phyloP scores from a whole-genome alignment of 768 basidiomycete genomes.

The Mycena haematopus region DNA sequence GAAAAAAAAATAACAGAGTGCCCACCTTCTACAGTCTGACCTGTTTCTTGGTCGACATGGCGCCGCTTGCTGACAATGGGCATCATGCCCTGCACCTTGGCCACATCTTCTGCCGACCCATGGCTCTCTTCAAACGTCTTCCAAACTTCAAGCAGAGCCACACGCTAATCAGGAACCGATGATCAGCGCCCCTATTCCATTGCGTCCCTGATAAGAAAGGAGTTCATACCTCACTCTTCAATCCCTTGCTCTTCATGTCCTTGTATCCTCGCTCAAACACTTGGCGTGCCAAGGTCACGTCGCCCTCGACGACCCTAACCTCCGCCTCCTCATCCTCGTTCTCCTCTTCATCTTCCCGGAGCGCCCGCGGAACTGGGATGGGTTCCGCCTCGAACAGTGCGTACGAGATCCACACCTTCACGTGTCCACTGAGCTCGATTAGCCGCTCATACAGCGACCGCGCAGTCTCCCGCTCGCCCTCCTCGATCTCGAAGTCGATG shows the following conservation, averaged over 20 bases:
- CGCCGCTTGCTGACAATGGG: slow-evolving; percentile 88
- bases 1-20: no score
- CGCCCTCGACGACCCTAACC: slow-evolving; percentile 73
- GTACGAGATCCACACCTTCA: slow-evolving; percentile 97
- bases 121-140: slow-evolving; percentile 88
- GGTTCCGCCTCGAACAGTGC: slow-evolving; percentile 89
- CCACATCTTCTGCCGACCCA: slow-evolving; percentile 74
- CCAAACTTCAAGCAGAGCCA: slow-evolving; percentile 93
- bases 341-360: slow-evolving; percentile 77
- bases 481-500: slow-evolving; percentile 95
- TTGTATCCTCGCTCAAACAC: slow-evolving; percentile 91
- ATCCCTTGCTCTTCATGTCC: slow-evolving; percentile 77
- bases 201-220: neutral
- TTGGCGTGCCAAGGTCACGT: slow-evolving; percentile 69
- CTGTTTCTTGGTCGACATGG: slow-evolving; percentile 83
- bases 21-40: slow-evolving; percentile 85
- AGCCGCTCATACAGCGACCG: slow-evolving; percentile 90
- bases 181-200: neutral
- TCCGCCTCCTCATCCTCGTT: slow-evolving; percentile 65
- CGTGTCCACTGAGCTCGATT: slow-evolving; percentile 84
- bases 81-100: slow-evolving; percentile 91
- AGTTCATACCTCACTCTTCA: slow-evolving; percentile 85
- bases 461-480: slow-evolving; percentile 87
- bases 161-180: slow-evolving; percentile 61
- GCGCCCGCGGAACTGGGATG: slow-evolving; percentile 66